phyloP scores from a whole-genome alignment of 768 basidiomycete species.

The Xerocomus brunneocitrinus region DNA sequence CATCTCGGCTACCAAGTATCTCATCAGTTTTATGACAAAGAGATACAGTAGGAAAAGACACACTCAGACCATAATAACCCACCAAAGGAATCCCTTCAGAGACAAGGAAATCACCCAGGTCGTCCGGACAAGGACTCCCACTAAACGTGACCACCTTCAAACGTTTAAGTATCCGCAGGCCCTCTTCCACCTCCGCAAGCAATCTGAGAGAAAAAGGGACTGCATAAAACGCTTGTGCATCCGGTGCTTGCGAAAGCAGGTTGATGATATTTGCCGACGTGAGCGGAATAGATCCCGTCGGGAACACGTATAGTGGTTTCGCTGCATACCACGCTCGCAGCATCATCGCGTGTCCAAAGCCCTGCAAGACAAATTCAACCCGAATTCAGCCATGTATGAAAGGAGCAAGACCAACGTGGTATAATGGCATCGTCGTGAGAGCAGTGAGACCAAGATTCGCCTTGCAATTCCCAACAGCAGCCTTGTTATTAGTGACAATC shows the following conservation, averaged over 20 bases:
- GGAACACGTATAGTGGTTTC: conserved; percentile 42
- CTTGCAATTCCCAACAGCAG: conserved; percentile 32
- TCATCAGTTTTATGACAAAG: neutral
- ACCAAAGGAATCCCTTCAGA: conserved; percentile 46
- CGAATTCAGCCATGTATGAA: neutral
- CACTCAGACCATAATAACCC: conserved; percentile 48
- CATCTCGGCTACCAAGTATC: conserved; percentile 21
- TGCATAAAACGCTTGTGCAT: conserved; percentile 31
- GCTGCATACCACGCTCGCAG: conserved; percentile 42
- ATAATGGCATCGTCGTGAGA: conserved; percentile 29
- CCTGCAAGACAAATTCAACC: conserved; percentile 4
- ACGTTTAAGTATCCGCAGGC: conserved; percentile 35
- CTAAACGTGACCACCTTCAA: conserved; percentile 50
- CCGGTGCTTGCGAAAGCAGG: conserved; percentile 33
- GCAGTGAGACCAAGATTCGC: conserved; percentile 25
- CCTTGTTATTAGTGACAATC: conserved; percentile 35
- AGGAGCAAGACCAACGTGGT: conserved; percentile 22
- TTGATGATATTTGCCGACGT: conserved; percentile 42
- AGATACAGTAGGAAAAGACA: conserved; percentile 9
- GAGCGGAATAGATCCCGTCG: conserved; percentile 38
- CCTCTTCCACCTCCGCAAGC: conserved; percentile 45
- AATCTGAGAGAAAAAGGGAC: conserved; percentile 41
- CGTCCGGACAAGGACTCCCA: conserved; percentile 51
- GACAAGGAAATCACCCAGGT: conserved; percentile 48
- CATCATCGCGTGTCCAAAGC: conserved; percentile 22